Conservation (phyloP, 306 rosid species). For the Nissolia schottii region DNA sequence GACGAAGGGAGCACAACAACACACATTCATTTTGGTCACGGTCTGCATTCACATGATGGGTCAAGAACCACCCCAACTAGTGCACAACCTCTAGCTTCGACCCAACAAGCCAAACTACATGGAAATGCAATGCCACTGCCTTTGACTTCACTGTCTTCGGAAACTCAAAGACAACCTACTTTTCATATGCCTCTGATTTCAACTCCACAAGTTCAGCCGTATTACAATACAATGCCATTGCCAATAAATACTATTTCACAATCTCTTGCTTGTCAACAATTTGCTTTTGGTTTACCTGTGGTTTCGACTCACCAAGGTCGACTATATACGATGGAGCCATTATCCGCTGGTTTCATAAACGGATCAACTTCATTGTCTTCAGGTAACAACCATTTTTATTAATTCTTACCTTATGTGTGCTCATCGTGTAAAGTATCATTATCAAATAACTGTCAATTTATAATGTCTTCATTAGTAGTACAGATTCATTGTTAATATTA, state of each 20-base stretch:
- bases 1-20: conserved; percentile 13
- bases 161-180: background rate
- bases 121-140: background rate
- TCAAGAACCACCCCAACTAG: background rate
- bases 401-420: background rate
- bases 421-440: too few species aligned
- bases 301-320: background rate
- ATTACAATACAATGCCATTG: background rate
- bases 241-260: background rate
- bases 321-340: background rate
- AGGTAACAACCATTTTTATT: conserved; percentile 8
- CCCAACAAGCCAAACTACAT: background rate
- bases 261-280: background rate
- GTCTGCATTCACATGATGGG: background rate
- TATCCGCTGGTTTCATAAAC: background rate
- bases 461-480: too few species aligned
- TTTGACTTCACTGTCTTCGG: background rate
- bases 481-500: too few species aligned
- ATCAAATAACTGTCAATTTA: too few species aligned
- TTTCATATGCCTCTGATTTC: background rate
- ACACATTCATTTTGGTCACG: background rate
- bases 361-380: background rate
- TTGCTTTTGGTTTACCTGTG: background rate
- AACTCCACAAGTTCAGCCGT: background rate
- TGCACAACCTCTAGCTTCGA: background rate